Percentiles rank a stretch among this genome's conserved stretches.
Conservation (phyloP, 257 asterid species). For the Asclepias syriaca region DNA sequence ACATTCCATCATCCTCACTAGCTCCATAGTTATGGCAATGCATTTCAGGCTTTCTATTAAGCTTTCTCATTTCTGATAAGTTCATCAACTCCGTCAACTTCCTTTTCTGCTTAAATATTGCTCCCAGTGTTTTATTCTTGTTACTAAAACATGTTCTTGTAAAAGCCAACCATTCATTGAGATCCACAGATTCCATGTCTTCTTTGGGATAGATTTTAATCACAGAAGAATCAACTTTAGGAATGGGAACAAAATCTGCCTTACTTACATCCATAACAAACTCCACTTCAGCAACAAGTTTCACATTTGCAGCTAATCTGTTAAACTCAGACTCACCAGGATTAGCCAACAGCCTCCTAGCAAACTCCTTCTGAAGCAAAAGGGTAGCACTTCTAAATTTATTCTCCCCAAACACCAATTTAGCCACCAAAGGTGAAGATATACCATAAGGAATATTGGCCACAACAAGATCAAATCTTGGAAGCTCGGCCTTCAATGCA, state of each 20-base stretch:
- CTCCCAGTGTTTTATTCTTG: conserved; percentile 88
- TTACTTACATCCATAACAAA: conserved; percentile 86
- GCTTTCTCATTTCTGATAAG: conserved; percentile 22
- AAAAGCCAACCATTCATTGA: conserved; percentile 83
- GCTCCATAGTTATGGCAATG: conserved; percentile 13
- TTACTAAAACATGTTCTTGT: conserved; percentile 75
- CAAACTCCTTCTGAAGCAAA: conserved; percentile 84
- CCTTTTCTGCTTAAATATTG: conserved; percentile 79
- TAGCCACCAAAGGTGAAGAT: conserved; percentile 80
- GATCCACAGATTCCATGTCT: conserved; percentile 53
- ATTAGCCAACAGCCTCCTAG: conserved; percentile 65
- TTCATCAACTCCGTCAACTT: conserved; percentile 66
- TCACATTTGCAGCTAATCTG: conserved; percentile 76
- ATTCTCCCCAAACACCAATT: conserved; percentile 53
- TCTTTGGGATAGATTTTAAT: conserved; percentile 60
- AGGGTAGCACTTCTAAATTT: conserved; percentile 74
- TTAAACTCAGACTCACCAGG: conserved; percentile 84
- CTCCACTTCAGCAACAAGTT: conserved; percentile 74
- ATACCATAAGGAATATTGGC: conserved; percentile 94
- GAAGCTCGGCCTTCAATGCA: conserved; percentile 70
- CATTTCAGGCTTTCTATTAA: conserved; percentile 10
- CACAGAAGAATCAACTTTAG: conserved; percentile 86
- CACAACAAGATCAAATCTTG: conserved; percentile 71
- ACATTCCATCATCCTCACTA: conserved; percentile 25
- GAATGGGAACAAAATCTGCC: conserved; percentile 75